Evolutionary conservation across 2,329 filamentous ascomycete species (phyloP).

Genomic region (Penicillium sp.): DNA sequence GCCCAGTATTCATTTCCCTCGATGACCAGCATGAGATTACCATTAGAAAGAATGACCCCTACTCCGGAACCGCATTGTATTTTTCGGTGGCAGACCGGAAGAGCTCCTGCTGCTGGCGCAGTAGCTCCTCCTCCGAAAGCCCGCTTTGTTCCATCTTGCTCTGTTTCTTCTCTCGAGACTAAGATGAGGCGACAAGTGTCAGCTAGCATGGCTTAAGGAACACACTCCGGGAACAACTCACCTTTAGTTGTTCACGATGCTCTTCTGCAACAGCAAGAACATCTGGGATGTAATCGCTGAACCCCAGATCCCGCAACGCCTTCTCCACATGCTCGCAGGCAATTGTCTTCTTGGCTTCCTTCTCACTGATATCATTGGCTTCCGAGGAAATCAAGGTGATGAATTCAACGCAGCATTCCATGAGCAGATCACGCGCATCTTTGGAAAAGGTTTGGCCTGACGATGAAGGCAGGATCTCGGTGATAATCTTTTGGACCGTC

Average conservation of each 20-base stretch:
- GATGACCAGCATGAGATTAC: conserved; percentile 31
- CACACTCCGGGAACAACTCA: conserved; percentile 38
- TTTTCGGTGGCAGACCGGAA: conserved; percentile 76
- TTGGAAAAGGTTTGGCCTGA: conserved; percentile 83
- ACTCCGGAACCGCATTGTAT: conserved; percentile 53
- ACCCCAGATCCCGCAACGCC: conserved; percentile 85
- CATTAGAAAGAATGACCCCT: conserved; percentile 6
- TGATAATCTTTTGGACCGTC: conserved; percentile 77
- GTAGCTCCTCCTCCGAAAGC: conserved; percentile 81
- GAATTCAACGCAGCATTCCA: conserved; percentile 98
- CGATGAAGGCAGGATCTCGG: conserved; percentile 77
- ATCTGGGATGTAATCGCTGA: conserved; percentile 83
- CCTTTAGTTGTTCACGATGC: conserved; percentile 90
- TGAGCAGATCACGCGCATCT: conserved; percentile 88
- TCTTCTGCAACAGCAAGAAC: conserved; percentile 81
- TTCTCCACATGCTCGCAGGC: conserved; percentile 96
- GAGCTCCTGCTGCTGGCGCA: conserved; percentile 82
- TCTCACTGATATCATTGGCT: conserved; percentile 97
- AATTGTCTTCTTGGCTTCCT: conserved; percentile 98
- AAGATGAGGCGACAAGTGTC: conserved; percentile 17
- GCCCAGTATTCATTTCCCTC: conserved; percentile 23
- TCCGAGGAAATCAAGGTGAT: conserved; percentile 98
- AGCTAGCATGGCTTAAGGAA: conserved; percentile 4
- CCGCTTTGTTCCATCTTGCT: conserved; percentile 96
- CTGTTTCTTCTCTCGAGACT: conserved; percentile 94